A percentile compares a stretch with the other conserved stretches of the same genome.
phyloP scores from a whole-genome alignment of 2,329 filamentous ascomycete genomes.

The Endoconidiophora polonica region DNA sequence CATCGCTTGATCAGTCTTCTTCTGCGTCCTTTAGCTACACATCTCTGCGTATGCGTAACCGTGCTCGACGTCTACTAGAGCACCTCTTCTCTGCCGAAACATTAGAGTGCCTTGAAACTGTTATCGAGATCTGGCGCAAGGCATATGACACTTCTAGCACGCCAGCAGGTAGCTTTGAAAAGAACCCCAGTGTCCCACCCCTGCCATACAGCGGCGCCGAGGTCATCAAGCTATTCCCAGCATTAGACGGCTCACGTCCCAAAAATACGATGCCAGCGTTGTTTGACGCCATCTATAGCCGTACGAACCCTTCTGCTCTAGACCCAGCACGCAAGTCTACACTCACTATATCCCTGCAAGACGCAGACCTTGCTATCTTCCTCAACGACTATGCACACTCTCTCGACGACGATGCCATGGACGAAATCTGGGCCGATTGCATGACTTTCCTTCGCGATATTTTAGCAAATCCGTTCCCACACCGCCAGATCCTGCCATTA shows the following conservation, averaged over 20 bases:
- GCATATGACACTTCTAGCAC: slow-evolving; percentile 15
- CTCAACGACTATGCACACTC: slow-evolving; percentile 79
- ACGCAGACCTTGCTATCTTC: slow-evolving; percentile 74
- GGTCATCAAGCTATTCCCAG: slow-evolving; percentile 75
- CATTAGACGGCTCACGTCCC: slow-evolving; percentile 77
- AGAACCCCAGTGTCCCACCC: slow-evolving; percentile 23
- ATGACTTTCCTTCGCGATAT: slow-evolving; percentile 81
- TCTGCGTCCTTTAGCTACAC: slow-evolving; percentile 79
- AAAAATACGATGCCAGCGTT: slow-evolving; percentile 85
- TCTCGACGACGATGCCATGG: slow-evolving; percentile 90
- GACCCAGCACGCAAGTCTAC: slow-evolving; percentile 72
- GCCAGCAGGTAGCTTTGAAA: slow-evolving; percentile 16
- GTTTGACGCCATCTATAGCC: slow-evolving; percentile 90
- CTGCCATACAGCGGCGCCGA: slow-evolving; percentile 32
- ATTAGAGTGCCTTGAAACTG: slow-evolving; percentile 80
- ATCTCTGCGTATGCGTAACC: slow-evolving; percentile 76
- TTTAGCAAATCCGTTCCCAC: slow-evolving; percentile 82
- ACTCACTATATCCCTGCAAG: slow-evolving; percentile 67
- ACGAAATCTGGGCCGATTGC: slow-evolving; percentile 95
- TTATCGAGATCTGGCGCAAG: slow-evolving; percentile 67
- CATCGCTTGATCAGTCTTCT: slow-evolving; percentile 46
- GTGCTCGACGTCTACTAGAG: slow-evolving; percentile 73
- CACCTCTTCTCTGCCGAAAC: slow-evolving; percentile 86
- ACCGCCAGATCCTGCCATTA: slow-evolving; percentile 74
- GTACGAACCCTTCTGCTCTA: slow-evolving; percentile 68